Percentiles rank a stretch among this genome's conserved stretches.
Evolutionary conservation across 2,329 filamentous ascomycete species (phyloP).

Genomic region (Dendryphion nanum): DNA sequence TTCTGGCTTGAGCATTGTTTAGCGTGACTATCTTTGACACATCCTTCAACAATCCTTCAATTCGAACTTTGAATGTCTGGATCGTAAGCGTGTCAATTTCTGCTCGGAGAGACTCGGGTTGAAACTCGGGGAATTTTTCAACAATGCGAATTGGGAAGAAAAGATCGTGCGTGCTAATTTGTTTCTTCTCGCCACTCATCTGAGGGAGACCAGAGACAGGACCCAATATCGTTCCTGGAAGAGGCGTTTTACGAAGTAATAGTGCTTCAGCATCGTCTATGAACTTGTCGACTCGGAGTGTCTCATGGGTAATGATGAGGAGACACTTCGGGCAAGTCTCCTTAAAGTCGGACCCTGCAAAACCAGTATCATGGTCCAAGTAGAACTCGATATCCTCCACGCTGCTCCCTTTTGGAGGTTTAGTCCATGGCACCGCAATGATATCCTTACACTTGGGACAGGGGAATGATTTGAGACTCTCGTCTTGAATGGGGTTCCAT

Average conservation of each 20-base stretch:
- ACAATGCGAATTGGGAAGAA: slow-evolving; percentile 20
- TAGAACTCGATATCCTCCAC: slow-evolving; percentile 30
- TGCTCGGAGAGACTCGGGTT: slow-evolving; percentile 5
- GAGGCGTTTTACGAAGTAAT: slow-evolving; percentile 49
- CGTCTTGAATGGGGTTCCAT: slow-evolving; percentile 62
- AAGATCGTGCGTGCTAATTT: slow-evolving; percentile 11
- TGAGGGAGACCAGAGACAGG: slow-evolving; percentile 54
- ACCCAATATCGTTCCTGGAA: slow-evolving; percentile 68
- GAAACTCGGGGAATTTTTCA: slow-evolving; percentile 23
- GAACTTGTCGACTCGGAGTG: slow-evolving; percentile 63
- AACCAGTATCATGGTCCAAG: slow-evolving; percentile 52
- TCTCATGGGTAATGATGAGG: slow-evolving; percentile 54
- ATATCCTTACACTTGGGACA: slow-evolving; percentile 56
- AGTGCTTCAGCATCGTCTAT: slow-evolving; percentile 54
- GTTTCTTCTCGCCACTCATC: slow-evolving; percentile 20
- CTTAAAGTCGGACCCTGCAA: slow-evolving; percentile 58
- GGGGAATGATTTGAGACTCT: slow-evolving; percentile 46
- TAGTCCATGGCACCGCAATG: slow-evolving; percentile 61
- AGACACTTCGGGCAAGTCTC: slow-evolving; percentile 54
- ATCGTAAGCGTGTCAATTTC: slow-evolving; percentile 23
- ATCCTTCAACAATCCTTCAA: slow-evolving; percentile 7
- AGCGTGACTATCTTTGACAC: slow-evolving; percentile 37
- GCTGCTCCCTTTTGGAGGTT: slow-evolving; percentile 16
- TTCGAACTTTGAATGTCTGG: slow-evolving; percentile 7
- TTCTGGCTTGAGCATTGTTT: slow-evolving; percentile 14